A percentile compares a stretch with the other conserved stretches of the same genome.
Conservation (phyloP, 164 flowering plant species). For the Piper betle region DNA sequence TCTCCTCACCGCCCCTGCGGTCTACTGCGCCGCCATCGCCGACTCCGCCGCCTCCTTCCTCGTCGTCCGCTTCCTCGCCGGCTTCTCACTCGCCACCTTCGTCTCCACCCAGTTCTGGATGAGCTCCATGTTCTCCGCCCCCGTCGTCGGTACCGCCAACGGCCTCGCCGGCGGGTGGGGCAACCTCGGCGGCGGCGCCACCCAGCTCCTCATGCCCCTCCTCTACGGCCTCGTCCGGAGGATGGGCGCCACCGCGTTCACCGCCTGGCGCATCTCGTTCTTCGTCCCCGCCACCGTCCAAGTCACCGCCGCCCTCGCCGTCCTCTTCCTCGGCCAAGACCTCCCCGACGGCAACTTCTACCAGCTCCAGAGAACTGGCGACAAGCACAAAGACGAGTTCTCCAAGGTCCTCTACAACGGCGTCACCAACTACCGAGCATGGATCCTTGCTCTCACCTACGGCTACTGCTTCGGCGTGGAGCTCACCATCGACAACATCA, state of each 20-base stretch:
- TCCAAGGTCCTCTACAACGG: slow-evolving; percentile 39
- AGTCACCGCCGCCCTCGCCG: slow-evolving; percentile 37
- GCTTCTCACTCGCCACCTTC: slow-evolving; percentile 76
- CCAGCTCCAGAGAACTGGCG: slow-evolving; percentile 41
- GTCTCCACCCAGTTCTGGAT: slow-evolving; percentile 90
- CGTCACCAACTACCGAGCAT: slow-evolving; percentile 62
- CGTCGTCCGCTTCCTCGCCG: slow-evolving; percentile 60
- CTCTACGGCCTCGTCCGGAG: slow-evolving; percentile 31
- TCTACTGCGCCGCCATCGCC: slow-evolving; percentile 33
- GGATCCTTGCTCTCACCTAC: slow-evolving; percentile 71
- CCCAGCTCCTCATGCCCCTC: slow-evolving; percentile 82
- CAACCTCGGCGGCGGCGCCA: slow-evolving; percentile 84
- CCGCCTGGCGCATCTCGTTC: slow-evolving; percentile 81
- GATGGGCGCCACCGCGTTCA: slow-evolving; percentile 37
- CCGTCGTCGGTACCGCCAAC: slow-evolving; percentile 59
- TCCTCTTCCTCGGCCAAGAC: slow-evolving; percentile 63
- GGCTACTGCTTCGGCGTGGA: slow-evolving; percentile 90
- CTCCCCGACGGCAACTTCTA: slow-evolving; percentile 64
- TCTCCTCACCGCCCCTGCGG: slow-evolving; percentile 64
- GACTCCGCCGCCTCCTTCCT: slow-evolving; percentile 40
- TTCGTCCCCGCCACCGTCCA: slow-evolving; percentile 70
- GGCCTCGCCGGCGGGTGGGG: slow-evolving; percentile 86
- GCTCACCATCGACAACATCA: slow-evolving; percentile 66
- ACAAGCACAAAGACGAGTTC: slow-evolving; percentile 48
- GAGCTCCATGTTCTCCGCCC: slow-evolving; percentile 75